Conservation (phyloP, 441 rosid species). For the Croton setiger region DNA sequence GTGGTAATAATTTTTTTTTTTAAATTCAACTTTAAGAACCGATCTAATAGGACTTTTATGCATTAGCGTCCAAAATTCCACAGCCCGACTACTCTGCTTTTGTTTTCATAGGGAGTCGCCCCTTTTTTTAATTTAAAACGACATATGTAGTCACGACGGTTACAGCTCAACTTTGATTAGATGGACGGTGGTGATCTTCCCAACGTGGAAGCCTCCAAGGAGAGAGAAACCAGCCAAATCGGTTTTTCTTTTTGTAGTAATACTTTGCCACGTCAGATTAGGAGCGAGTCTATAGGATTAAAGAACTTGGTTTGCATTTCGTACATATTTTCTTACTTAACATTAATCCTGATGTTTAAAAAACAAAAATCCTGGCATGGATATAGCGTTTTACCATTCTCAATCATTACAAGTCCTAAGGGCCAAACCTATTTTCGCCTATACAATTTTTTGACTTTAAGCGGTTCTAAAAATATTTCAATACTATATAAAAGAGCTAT, state of each 20-base stretch:
- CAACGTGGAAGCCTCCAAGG: slow-evolving; percentile 22
- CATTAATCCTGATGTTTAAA: too few relatives aligned
- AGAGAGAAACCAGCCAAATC: slow-evolving; percentile 21
- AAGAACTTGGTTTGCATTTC: slow-evolving; percentile 2
- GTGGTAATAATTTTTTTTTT: slow-evolving; percentile 22
- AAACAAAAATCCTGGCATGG: too few relatives aligned
- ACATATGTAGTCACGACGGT: slow-evolving; percentile 34
- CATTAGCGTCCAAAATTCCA: slow-evolving; percentile 41
- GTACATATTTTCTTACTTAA: not conserved
- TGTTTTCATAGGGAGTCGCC: slow-evolving; percentile 27
- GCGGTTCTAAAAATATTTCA: too few relatives aligned
- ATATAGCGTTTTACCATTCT: too few relatives aligned
- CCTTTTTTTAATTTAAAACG: slow-evolving; percentile 14
- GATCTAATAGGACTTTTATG: slow-evolving; percentile 45
- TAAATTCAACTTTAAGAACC: slow-evolving; percentile 42
- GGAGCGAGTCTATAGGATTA: slow-evolving; percentile 21
- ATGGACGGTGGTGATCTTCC: slow-evolving; percentile 28
- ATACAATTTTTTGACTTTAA: too few relatives aligned
- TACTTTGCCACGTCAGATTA: slow-evolving; percentile 27
- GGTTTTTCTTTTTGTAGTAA: slow-evolving; percentile 20
- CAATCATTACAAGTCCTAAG: too few relatives aligned
- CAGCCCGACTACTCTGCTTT: slow-evolving; percentile 38
- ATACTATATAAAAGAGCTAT: too few relatives aligned
- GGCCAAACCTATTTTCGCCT: too few relatives aligned
- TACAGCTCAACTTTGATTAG: slow-evolving; percentile 26